Base-by-base conservation (phyloP, 305 asterid genomes). In the Fraxinus greggii region DNA sequence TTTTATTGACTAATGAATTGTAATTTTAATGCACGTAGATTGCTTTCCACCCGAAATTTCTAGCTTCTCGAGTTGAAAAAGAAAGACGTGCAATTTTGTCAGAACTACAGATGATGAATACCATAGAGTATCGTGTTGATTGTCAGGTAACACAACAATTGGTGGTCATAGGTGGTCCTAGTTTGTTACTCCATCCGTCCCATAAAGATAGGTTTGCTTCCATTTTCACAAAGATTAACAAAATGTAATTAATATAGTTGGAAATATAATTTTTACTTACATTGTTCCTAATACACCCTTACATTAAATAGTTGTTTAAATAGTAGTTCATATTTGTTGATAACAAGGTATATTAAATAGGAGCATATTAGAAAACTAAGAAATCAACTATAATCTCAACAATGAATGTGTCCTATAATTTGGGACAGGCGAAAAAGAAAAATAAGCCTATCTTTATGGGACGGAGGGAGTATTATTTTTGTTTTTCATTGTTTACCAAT, bases 61-160 rank as follows among this genome's bases (percentile, higher is more conserved):
- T 97, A 82, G 76, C 93, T 84, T 97, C 99, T 73, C 95, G 99
- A 78, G 98, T 97, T 89, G 99, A 97, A 85, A 97, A 94, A 87
- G 99, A 97, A 84, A 93, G 99, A 86, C 89, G 98, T 72, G 98
- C 98, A 48, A 94, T 97, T 87, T 88, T 97, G 81, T 94, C 98
- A 38, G 99, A 97, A 87, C 88, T 94, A 76, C 99, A 97, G 86
- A 97, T 97, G 99, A 97, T 97, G 99, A 97, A 97, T 89, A 97
- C 99, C 40, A 97, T 97, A 81, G 99, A 97, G 90, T 97, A 97
- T 86, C 99, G 99, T 67, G 99, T 97, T 79, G 99, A 97, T 91
- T 97, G 99, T 84, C 99, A 97, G 98, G 99, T 97, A 90, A 80
- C 79, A 35, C 83, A 65, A 56, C 85, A 65, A 78, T 84, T 84